A percentile compares a stretch with the other conserved stretches of the same genome.
phyloP scores from a whole-genome alignment of 208 protist genomes.

The Leishmania amazonensis region DNA sequence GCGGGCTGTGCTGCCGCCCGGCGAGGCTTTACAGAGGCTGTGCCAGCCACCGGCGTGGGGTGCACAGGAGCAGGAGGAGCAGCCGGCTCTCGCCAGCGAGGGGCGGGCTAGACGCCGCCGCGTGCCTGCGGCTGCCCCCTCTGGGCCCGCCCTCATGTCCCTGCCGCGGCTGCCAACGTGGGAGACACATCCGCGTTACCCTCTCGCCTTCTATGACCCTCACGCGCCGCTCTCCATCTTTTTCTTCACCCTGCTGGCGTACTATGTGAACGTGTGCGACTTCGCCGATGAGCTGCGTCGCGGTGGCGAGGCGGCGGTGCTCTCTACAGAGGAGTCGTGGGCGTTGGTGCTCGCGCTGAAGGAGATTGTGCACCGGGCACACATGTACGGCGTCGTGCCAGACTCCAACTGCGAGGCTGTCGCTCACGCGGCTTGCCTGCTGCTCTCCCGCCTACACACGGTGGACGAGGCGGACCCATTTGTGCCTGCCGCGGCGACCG shows the following conservation, averaged over 20 bases:
- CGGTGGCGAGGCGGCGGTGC: conserved; percentile 30
- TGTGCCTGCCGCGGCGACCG: conserved; percentile 33
- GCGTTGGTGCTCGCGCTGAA: conserved; percentile 78
- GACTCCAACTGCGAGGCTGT: conserved; percentile 70
- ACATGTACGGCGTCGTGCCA: conserved; percentile 76
- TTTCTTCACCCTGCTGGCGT: conserved; percentile 74
- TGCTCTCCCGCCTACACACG: conserved; percentile 69
- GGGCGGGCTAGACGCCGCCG: not conserved
- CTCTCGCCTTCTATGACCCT: conserved; percentile 61
- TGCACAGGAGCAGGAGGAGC: conserved; percentile 3
- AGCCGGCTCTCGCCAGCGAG: not conserved
- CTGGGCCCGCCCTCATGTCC: not conserved
- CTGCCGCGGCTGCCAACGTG: conserved; percentile 24
- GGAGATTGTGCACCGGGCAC: conserved; percentile 71
- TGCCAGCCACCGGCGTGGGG: conserved; percentile 15
- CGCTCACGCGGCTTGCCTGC: conserved; percentile 56
- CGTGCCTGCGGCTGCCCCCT: conserved; percentile 10
- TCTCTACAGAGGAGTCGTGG: conserved; percentile 42
- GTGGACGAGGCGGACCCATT: conserved; percentile 72
- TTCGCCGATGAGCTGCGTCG: conserved; percentile 61
- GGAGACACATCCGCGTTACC: conserved; percentile 30
- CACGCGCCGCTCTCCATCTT: conserved; percentile 73
- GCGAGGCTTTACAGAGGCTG: conserved; percentile 25
- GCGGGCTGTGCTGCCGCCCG: conserved; percentile 27
- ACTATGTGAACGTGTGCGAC: conserved; percentile 76